Base-by-base conservation (phyloP, 1,284 basidiomycete species). In the Trametes polyzona region DNA sequence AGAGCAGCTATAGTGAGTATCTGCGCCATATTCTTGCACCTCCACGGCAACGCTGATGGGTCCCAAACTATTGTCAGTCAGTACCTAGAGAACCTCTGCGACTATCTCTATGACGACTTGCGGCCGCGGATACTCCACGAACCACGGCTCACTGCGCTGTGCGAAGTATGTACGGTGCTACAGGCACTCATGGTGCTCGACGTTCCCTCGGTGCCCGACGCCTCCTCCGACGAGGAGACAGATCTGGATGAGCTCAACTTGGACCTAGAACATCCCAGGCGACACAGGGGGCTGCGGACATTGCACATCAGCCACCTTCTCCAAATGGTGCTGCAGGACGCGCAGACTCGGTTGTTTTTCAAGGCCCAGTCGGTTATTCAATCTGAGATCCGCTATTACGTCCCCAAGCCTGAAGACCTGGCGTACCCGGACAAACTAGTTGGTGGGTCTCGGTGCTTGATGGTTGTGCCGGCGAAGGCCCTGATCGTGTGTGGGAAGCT, bases 181-280 rank as follows among this genome's bases (percentile, higher is more conserved):
- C 92, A 95, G 71, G 95, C 94, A 0, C 79, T 97, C 39, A 96
- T 97, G 92, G 91, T 96, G 2, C 84, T 95, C 32, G 93, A 96
- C 67, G 76, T 87, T 19, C 77, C 81, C 0, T 74, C 75, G 26
- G 47, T 76, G 32, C 68, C 69, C 11, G 74, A 65, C 39, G 26
- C 72, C 1, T 68, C 74, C 11, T 69, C 74, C 12, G 73, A 73
- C 19, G 70, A 72, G 0, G 73, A 74, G 8, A 74, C 76, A 5
- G 74, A 74, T 8, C 68, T 71, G 19, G 77, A 76, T 41, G 73
- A 76, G 33, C 75, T 83, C 10, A 73, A 69, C n/a, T 57, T 80
- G 19, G 76, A 78, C 56, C 66, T 78, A 33, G 76, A 79, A 50
- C 63, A 68, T 57, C 58, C 64, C 27, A 52, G 60, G 19, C 61